A percentile compares a stretch with the other conserved stretches of the same genome.
These are phyloP conservation scores for Boletus rex-veris DNA, from an alignment of 768 basidiomycete species.

Conservation along the genomic window DNA sequence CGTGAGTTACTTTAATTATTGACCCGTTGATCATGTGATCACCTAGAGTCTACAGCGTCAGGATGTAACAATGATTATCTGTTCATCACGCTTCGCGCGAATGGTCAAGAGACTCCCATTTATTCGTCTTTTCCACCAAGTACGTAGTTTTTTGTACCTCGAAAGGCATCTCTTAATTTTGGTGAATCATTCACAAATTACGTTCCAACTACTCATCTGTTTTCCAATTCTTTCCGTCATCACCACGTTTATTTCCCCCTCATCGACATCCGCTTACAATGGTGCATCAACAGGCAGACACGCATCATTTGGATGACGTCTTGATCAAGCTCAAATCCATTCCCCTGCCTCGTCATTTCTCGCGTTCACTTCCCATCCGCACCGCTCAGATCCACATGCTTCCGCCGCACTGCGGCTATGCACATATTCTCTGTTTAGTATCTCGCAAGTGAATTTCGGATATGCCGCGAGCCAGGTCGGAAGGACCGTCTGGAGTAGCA, in stretches of 20 bases:
- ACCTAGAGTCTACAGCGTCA: conserved; percentile 4
- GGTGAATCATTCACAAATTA: neutral
- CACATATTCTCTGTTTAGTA: conserved; percentile 27
- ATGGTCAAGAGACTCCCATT: neutral
- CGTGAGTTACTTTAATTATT: conserved; percentile 24
- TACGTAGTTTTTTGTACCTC: conserved; percentile 21
- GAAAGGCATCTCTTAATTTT: neutral
- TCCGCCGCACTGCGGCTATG: conserved; percentile 16
- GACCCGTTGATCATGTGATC: conserved; percentile 1
- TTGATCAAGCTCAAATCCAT: conserved; percentile 46
- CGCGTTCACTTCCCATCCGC: conserved; percentile 48
- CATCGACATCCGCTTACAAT: conserved; percentile 10
- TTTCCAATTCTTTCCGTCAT: conserved; percentile 55
- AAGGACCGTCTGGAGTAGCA: conserved; percentile 58
- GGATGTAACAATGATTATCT: no score
- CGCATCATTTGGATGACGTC: conserved; percentile 15
- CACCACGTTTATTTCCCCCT: conserved; percentile 42
- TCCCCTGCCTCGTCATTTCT: conserved; percentile 62
- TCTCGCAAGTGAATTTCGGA: conserved; percentile 49
- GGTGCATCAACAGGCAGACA: conserved; percentile 24
- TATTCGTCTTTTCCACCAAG: neutral
- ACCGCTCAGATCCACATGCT: conserved; percentile 24
- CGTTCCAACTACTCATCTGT: conserved; percentile 25
- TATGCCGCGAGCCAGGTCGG: conserved; percentile 57
- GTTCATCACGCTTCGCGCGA: no score